Evolutionary conservation across 805 yeast genomes (phyloP), one percentile per base, ranked within the genome.

Genomic region (Starmerella floris): DNA sequence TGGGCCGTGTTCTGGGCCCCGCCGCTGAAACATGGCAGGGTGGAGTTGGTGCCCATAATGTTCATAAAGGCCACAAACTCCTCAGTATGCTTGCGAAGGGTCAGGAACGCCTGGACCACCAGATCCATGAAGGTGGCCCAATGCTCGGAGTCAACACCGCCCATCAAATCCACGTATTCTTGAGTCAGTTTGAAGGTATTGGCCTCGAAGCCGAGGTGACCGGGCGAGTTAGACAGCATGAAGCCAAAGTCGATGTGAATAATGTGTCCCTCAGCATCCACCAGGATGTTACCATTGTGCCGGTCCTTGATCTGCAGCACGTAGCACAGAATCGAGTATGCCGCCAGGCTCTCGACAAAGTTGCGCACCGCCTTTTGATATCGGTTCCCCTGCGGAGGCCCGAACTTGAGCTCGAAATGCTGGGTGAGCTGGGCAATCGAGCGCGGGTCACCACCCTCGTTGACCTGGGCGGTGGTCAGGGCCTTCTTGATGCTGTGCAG

Each of bases 231-330:
- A 0, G 95, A 83, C 2, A 88, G 67, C 58, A 88, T 62, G 60
- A 84, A 88, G 0, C 98, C 98, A 65, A 91, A 91, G 62, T 91
- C 98, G 53, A 91, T 91, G 60, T 63, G 70, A 36, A 88, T 77
- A 11, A 91, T 80, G 57, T 91, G 98, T 0, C 98, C 99, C 55
- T 83, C 80, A 46, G 79, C 83, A 58, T 91, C 98, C 57, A 91
- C 83, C 83, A 91, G 79, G 49, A 91, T 88, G 61, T 91, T 91
- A 61, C 99, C 99, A 63, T 91, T 91, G 63, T 91, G 99, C 57
- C 99, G 75, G 64, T 91, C 99, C 58, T 93, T 93, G 64, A 91
- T 83, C 57, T 88, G 97, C 41, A 91, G 69, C 41, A 91, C 59
- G 57, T 84, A 91, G 16, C 95, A 83, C 44, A 91, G 82, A 46